Base-by-base conservation (phyloP, 768 basidiomycete species). In the Mycena chlorophos region DNA sequence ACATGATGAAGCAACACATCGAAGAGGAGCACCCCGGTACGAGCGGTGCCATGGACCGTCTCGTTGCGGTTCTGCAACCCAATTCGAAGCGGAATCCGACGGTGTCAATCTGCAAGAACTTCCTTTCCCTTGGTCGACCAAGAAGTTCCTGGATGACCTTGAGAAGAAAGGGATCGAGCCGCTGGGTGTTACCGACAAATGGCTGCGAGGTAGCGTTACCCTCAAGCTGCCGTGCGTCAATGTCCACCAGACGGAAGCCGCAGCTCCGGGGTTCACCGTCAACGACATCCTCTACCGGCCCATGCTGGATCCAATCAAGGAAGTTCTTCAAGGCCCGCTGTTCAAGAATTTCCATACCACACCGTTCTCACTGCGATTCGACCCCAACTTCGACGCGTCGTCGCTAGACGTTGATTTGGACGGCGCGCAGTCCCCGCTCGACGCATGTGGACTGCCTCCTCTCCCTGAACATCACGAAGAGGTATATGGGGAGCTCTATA, bases 401-500 rank as follows among this genome's bases (percentile, higher is more conserved):
- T 22, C 28, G 34, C 49, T 48, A 0, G 47, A 52, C 34, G 27
- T 19, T 1, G 3, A 26, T 2, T 17, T 39, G 2, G 43, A 37
- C 3, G 14, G 3, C 3, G 14, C 8, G 2, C 17, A 50, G 17
- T 8, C 4, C 5, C 29, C 48, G 2, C 14, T 54, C 1, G 52
- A 58, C 26, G n/a, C 34, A 4, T 2, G 49, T 14, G 56, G 51
- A 5, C 47, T 57, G 2, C 55, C 55, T 12, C 1, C 3, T 5
- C 51, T 57, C 2, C 55, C 55, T 25, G 50, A 45, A 0, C 48
- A 42, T 5, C 55, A 57, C n/a, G 10, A 52, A 27, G 34, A 3
- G n/a, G 68, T 2, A 54, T 61, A n/a, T 22, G 59, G 62, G 5
- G 63, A 69, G 23, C 19, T 67, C 0, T 69, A 65, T 45, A 56